Conservation (phyloP, 352 stramenopile species). For the Phytopythium cucurbitacearum region DNA sequence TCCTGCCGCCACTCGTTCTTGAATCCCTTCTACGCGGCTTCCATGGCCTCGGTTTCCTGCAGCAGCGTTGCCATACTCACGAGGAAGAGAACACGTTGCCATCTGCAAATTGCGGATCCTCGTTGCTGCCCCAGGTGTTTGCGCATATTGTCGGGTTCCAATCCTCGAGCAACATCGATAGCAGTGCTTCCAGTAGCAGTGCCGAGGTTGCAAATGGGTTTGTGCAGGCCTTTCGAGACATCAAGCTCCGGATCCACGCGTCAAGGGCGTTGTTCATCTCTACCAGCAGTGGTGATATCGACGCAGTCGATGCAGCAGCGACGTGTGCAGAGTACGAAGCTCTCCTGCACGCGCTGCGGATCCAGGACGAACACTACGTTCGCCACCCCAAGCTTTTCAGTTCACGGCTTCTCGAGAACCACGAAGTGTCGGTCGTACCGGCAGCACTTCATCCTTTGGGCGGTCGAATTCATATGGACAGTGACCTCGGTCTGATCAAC, state of each 20-base stretch:
- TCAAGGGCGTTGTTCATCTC: not conserved
- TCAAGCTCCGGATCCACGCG: not conserved
- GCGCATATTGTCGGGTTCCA: constrained; percentile 3
- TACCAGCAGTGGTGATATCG: not conserved
- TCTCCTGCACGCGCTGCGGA: constrained; percentile 30
- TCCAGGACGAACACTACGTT: constrained; percentile 67
- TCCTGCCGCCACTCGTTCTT: constrained; percentile 54
- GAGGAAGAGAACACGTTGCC: too few species aligned
- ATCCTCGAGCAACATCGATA: too few species aligned
- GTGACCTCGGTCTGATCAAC: constrained; percentile 48
- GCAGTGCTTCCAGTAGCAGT: not conserved
- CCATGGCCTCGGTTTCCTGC: constrained; percentile 59
- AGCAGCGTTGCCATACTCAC: constrained; percentile 24
- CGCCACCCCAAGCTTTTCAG: constrained; percentile 60
- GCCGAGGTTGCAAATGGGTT: not conserved
- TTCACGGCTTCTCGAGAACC: constrained; percentile 54
- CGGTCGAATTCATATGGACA: not conserved
- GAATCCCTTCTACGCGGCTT: constrained; percentile 63
- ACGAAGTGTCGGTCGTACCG: constrained; percentile 52
- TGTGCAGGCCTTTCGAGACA: not conserved
- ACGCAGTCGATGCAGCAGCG: not conserved
- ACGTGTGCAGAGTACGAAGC: constrained; percentile 19
- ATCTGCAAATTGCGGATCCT: not conserved
- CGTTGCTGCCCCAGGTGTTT: constrained; percentile 1
- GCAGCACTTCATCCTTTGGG: not conserved